Evolutionary conservation across 2,329 filamentous ascomycete species (phyloP), one percentile per base, ranked within the genome.

Genomic region (Cytospora piceae): DNA sequence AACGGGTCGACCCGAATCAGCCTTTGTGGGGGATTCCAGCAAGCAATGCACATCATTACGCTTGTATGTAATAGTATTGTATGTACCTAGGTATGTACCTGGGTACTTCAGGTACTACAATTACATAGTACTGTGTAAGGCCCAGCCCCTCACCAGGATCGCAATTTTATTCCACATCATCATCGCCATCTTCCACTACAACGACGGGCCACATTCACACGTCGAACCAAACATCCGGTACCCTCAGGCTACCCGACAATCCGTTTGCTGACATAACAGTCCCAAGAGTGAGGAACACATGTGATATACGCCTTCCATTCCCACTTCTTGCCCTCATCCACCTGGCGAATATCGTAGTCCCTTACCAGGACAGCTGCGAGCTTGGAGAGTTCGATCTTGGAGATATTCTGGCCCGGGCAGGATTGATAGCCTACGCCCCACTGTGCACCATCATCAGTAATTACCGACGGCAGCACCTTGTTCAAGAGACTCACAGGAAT

Each of bases 301-400:
- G 68, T 72, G 52, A 74, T 72, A 29, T 71, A 72, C 1, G 71
- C 71, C 61, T 71, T 71, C 53, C 67, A 74, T 20, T 58, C 68
- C 73, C 73, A 74, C 54, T 72, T 64, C 42, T 72, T 66, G 9
- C 61, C 39, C 34, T 64, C 60, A 32, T 74, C 61, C 12, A 71
- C 70, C 62, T 70, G 70, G 6, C 63, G 52, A 24, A 73, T 67
- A 17, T 72, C 68, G 24, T 61, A 64, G 34, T 64, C 37, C 14
- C 51, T 32, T 3, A 64, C 57, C 22, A 64, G 15, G 22, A 57
- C 60, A 4, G 31, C 63, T 14, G 37, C 39, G 15, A 64, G 37
- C 17, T 64, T 64, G 20, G 57, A 42, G 11, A 64, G 31, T 22
- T 64, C 49, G 12, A 64, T 60, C 51, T 51, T 60, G 6, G 56